Conservation (phyloP, 345 rosid genomes). For the Hibiscus trionum region DNA sequence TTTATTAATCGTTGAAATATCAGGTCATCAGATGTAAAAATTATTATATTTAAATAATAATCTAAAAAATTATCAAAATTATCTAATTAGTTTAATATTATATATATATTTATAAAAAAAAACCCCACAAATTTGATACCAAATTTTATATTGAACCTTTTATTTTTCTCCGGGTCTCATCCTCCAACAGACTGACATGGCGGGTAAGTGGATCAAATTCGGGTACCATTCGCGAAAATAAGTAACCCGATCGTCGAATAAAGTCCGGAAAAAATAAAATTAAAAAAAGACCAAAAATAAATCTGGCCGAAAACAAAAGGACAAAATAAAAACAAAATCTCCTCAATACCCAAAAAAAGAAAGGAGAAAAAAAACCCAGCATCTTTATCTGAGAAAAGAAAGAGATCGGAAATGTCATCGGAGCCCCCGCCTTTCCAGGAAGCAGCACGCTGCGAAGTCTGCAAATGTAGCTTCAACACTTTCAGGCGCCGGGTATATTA, state of each 20-base stretch:
- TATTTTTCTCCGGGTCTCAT: background rate
- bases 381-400: background rate
- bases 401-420: conserved; percentile 24
- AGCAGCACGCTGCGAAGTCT: conserved; percentile 63
- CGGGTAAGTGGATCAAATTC: background rate
- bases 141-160: too few species aligned
- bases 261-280: background rate
- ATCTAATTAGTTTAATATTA: too few species aligned
- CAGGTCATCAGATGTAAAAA: too few species aligned
- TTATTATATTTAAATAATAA: too few species aligned
- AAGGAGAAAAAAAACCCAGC: background rate
- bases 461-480: conserved; percentile 71
- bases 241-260: background rate
- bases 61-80: too few species aligned
- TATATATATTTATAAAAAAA: too few species aligned
- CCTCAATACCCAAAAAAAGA: too few species aligned
- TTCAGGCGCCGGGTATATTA: conserved; percentile 57
- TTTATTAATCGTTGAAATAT: too few species aligned
- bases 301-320: background rate
- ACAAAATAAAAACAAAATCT: background rate
- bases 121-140: too few species aligned
- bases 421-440: conserved; percentile 73
- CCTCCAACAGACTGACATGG: background rate
- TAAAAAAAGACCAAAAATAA: background rate
- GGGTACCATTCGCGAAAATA: background rate